These are phyloP conservation scores for Globisporangium camurandrum DNA, from an alignment of 352 stramenopile species.

Conservation along the genomic window DNA sequence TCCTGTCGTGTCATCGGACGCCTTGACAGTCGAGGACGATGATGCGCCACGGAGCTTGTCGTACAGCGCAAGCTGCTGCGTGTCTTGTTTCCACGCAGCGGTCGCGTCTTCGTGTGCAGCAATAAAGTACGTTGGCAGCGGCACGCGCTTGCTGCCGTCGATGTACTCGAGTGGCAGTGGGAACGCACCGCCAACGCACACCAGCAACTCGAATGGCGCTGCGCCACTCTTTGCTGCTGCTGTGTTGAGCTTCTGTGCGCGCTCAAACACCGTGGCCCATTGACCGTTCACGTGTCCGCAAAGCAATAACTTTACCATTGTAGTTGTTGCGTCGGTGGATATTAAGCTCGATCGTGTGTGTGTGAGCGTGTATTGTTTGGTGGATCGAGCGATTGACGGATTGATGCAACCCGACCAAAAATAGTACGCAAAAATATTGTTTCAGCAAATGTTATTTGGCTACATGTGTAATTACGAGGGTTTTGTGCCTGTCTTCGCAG, in stretches of 20 bases:
- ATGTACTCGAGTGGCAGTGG: slow-evolving; percentile 47
- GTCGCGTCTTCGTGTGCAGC: slow-evolving; percentile 21
- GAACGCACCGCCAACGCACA: slow-evolving; percentile 52
- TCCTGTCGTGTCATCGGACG: background rate
- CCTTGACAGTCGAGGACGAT: no score
- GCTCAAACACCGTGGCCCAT: slow-evolving; percentile 63
- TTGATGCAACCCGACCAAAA: background rate
- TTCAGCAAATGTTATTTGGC: no score
- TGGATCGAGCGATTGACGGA: no score
- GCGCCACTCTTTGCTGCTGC: slow-evolving; percentile 24
- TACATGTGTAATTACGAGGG: no score
- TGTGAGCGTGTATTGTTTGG: no score
- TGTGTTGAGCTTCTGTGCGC: slow-evolving; percentile 61
- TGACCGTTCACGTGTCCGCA: slow-evolving; percentile 52
- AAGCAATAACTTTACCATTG: slow-evolving; percentile 74
- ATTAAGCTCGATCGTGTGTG: no score
- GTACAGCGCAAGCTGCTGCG: slow-evolving; percentile 26
- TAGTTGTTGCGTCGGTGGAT: no score
- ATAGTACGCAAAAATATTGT: background rate
- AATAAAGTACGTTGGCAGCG: slow-evolving; percentile 59
- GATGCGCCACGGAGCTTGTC: slow-evolving; percentile 24
- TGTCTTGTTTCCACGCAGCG: slow-evolving; percentile 17
- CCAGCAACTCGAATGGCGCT: slow-evolving; percentile 45
- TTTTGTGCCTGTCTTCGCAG: no score
- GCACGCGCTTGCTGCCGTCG: slow-evolving; percentile 21